A percentile compares a stretch with the other conserved stretches of the same genome.
These are phyloP conservation scores for Monosporozyma servazzii DNA, from an alignment of 805 yeast genomes.

Conservation along the genomic window DNA sequence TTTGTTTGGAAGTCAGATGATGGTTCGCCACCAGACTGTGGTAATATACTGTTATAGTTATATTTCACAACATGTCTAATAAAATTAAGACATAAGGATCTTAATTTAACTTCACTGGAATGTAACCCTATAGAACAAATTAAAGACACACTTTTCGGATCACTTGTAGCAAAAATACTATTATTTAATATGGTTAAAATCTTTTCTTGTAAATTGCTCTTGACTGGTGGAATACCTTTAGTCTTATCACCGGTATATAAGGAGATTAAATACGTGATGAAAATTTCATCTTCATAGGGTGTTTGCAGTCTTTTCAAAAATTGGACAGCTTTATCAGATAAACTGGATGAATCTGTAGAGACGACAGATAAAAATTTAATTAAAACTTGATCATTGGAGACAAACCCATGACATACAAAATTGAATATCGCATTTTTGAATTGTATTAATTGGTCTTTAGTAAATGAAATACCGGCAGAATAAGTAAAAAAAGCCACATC, in stretches of 20 bases:
- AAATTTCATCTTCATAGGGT: constrained; percentile 41
- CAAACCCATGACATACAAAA: constrained; percentile 29
- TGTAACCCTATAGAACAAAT: constrained; percentile 53
- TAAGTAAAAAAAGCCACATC: constrained; percentile 58
- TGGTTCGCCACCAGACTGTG: not conserved
- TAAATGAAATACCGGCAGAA: constrained; percentile 57
- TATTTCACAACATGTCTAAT: constrained; percentile 49
- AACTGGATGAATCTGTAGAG: constrained; percentile 47
- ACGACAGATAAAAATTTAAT: constrained; percentile 52
- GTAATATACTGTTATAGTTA: constrained; percentile 17
- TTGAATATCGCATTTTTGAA: constrained; percentile 35
- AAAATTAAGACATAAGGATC: constrained; percentile 51
- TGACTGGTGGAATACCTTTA: constrained; percentile 43
- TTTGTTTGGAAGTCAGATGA: constrained; percentile 17
- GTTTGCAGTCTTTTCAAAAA: constrained; percentile 40
- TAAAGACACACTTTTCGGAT: constrained; percentile 32
- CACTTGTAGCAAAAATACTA: constrained; percentile 43
- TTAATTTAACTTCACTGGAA: constrained; percentile 43
- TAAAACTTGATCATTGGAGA: constrained; percentile 32
- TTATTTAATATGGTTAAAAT: constrained; percentile 42
- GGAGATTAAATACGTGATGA: constrained; percentile 37
- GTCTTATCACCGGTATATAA: constrained; percentile 44
- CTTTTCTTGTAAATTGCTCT: constrained; percentile 44
- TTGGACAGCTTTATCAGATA: constrained; percentile 45
- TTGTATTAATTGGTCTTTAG: constrained; percentile 36